These are phyloP conservation scores for Coemansia sp. DNA, from an alignment of 192 early-diverging fungal species.

Conservation along the genomic window DNA sequence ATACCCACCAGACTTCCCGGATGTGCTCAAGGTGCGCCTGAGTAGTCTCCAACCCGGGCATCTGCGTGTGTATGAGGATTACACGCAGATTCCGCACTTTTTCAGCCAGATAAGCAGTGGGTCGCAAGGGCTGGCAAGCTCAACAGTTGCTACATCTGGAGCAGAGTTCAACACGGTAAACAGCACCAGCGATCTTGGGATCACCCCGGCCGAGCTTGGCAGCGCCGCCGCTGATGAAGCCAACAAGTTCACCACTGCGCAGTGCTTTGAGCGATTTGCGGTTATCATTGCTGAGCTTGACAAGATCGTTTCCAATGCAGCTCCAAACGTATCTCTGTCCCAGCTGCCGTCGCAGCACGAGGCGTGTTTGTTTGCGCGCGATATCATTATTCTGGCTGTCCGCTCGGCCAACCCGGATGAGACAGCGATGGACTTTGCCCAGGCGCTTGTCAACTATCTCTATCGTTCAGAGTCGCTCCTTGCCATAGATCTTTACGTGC, in stretches of 20 bases:
- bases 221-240: constrained; percentile 6
- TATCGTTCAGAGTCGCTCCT: constrained; percentile 79
- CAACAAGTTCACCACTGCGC: constrained; percentile 28
- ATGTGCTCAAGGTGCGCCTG: constrained; percentile 81
- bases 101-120: constrained; percentile 55
- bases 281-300: constrained; percentile 80
- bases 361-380: constrained; percentile 69
- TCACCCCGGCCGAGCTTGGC: constrained; percentile 10
- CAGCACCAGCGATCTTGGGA: constrained; percentile 5
- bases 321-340: constrained; percentile 51
- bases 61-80: constrained; percentile 87
- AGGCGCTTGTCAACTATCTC: constrained; percentile 84
- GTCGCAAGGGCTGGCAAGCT: constrained; percentile 9
- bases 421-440: constrained; percentile 81
- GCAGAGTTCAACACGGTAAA: constrained; percentile 4
- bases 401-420: constrained; percentile 78
- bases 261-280: constrained; percentile 54
- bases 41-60: constrained; percentile 79
- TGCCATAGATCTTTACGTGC: constrained; percentile 80
- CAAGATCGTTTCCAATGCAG: constrained; percentile 62
- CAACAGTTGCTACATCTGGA: neutral
- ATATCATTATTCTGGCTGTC: constrained; percentile 73
- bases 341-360: constrained; percentile 80
- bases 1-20: constrained; percentile 86
- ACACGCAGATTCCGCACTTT: constrained; percentile 68